Evolutionary conservation across 129 eudicot genomes (phyloP).

Genomic region (Gnaphalium uliginosum): DNA sequence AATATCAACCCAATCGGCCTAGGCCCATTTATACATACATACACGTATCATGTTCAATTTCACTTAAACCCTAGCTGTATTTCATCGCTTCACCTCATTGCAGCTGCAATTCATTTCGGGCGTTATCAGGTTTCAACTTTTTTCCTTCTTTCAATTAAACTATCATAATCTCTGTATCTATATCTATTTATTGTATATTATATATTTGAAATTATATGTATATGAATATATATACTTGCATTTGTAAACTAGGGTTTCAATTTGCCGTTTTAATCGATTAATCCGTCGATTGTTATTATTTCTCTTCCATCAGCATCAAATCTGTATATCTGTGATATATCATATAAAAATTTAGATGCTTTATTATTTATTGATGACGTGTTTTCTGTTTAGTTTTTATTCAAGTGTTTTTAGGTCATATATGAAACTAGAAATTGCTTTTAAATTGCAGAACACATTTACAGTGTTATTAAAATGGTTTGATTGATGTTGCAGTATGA

Average conservation of each 20-base stretch:
- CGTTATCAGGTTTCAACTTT: neutral
- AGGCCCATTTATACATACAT: neutral
- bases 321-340: neutral
- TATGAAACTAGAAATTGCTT: neutral
- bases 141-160: neutral
- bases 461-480: neutral
- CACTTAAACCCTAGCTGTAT: neutral
- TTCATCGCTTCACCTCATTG: neutral
- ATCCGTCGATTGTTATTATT: neutral
- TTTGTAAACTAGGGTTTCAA: neutral
- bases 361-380: neutral
- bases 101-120: neutral
- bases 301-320: neutral
- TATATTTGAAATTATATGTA: too few relatives aligned
- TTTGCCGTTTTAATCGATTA: neutral
- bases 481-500: neutral
- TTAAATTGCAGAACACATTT: neutral
- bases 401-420: neutral
- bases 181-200: neutral
- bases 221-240: too few relatives aligned
- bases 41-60: neutral
- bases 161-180: neutral
- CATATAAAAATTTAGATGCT: too few relatives aligned
- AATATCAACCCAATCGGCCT: neutral
- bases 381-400: neutral